Evolutionary conservation across 169 alveolate genomes (phyloP).

Genomic region (Sarcocystis neurona): DNA sequence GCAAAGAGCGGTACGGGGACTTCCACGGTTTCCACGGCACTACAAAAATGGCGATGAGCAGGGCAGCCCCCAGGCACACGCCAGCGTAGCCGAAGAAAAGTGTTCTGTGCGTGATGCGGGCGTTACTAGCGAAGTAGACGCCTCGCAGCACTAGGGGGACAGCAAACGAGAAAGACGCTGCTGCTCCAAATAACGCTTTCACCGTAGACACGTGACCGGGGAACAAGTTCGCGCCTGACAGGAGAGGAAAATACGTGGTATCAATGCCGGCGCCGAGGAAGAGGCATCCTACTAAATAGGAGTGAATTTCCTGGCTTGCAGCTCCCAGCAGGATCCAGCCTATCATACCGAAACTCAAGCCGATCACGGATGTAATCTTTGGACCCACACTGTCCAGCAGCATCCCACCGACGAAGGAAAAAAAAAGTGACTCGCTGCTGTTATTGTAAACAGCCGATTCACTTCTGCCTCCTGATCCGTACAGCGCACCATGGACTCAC

Average conservation of each 20-base stretch:
- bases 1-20: slow-evolving; percentile 13
- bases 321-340: slow-evolving; percentile 22
- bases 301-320: neutral
- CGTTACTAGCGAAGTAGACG: neutral
- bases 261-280: slow-evolving; percentile 38
- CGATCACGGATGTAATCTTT: slow-evolving; percentile 12
- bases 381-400: slow-evolving; percentile 35
- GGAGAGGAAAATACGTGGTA: slow-evolving; percentile 22
- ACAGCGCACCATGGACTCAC: neutral
- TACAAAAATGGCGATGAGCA: slow-evolving; percentile 12
- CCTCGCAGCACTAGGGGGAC: slow-evolving; percentile 27
- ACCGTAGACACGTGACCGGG: slow-evolving; percentile 37
- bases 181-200: slow-evolving; percentile 31
- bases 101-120: neutral
- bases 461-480: slow-evolving; percentile 19
- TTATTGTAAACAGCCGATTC: slow-evolving; percentile 10
- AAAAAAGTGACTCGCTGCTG: slow-evolving; percentile 24
- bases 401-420: slow-evolving; percentile 12
- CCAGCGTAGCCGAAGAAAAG: neutral
- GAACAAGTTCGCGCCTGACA: slow-evolving; percentile 38
- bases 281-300: slow-evolving; percentile 26
- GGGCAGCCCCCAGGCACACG: neutral
- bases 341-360: neutral
- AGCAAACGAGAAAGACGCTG: neutral
- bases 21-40: slow-evolving; percentile 20